A percentile compares a stretch with the other conserved stretches of the same genome.
phyloP scores from a whole-genome alignment of 371 early-diverging fungal species.

The Apophysomyces ossiformis region DNA sequence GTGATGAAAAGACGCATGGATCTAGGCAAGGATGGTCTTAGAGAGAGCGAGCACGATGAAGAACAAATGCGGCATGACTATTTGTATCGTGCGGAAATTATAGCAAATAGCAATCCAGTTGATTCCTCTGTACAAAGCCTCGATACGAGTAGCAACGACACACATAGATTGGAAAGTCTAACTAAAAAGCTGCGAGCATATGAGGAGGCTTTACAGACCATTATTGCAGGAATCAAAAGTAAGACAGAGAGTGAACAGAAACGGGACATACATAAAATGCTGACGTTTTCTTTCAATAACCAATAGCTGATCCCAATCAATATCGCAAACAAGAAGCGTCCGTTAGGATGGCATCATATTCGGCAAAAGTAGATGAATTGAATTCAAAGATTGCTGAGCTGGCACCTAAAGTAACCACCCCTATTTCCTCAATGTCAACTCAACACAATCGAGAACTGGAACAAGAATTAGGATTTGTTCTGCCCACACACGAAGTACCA shows the following conservation, averaged over 20 bases:
- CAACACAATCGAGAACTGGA: constrained; percentile 48
- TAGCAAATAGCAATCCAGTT: constrained; percentile 32
- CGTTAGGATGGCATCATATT: constrained; percentile 46
- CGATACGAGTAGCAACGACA: constrained; percentile 6
- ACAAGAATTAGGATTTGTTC: constrained; percentile 42
- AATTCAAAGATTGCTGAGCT: constrained; percentile 39
- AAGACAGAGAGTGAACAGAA: constrained; percentile 12
- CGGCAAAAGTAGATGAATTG: constrained; percentile 55
- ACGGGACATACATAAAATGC: background rate
- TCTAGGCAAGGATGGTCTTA: constrained; percentile 18
- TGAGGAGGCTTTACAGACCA: constrained; percentile 64
- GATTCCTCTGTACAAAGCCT: constrained; percentile 20
- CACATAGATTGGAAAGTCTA: constrained; percentile 1
- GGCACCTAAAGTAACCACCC: constrained; percentile 35
- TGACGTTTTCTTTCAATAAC: constrained; percentile 9
- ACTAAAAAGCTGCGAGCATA: constrained; percentile 53
- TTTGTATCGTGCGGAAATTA: constrained; percentile 47
- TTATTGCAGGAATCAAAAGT: constrained; percentile 70
- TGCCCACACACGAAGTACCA: constrained; percentile 7
- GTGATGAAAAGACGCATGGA: constrained; percentile 75
- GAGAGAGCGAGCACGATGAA: constrained; percentile 9
- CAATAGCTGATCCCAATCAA: constrained; percentile 57
- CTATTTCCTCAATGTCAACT: constrained; percentile 31
- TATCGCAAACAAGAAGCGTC: constrained; percentile 59
- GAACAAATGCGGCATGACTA: constrained; percentile 39